These are phyloP conservation scores for Magnolia kwangsiensis DNA, from an alignment of 164 flowering plant genomes.

Conservation along the genomic window DNA sequence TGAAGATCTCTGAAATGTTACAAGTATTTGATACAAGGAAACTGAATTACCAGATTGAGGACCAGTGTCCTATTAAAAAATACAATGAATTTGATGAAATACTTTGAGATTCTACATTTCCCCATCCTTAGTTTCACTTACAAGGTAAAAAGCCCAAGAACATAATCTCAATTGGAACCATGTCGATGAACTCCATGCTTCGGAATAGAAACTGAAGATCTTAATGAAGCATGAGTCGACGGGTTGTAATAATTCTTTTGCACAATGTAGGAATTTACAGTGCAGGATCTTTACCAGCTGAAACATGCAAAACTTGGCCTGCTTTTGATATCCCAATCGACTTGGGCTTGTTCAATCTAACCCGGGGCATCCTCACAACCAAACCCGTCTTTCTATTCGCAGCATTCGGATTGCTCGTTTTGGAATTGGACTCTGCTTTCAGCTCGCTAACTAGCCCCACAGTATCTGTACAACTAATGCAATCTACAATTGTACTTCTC, in stretches of 20 bases:
- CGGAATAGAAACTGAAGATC: too few relatives aligned
- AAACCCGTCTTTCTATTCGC: background rate
- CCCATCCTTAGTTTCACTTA: background rate
- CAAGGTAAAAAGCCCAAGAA: background rate
- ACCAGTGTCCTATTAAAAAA: background rate
- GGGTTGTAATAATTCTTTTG: too few relatives aligned
- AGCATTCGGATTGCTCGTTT: background rate
- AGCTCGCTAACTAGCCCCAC: background rate
- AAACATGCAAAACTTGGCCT: background rate
- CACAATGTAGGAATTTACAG: too few relatives aligned
- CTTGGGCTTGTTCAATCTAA: background rate
- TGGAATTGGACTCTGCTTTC: background rate
- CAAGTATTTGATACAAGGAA: background rate
- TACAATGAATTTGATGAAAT: background rate
- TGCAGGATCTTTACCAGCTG: too few relatives aligned
- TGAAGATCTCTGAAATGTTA: background rate
- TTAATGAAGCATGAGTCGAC: too few relatives aligned
- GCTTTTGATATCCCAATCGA: background rate
- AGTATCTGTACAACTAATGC: background rate
- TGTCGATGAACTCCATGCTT: too few relatives aligned
- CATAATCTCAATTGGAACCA: too few relatives aligned
- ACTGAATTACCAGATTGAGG: background rate
- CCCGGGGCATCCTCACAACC: conserved; percentile 2
- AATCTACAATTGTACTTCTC: background rate
- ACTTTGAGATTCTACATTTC: background rate